Conservation (phyloP, 257 asterid species). For the Nicotiana obtusifolia region DNA sequence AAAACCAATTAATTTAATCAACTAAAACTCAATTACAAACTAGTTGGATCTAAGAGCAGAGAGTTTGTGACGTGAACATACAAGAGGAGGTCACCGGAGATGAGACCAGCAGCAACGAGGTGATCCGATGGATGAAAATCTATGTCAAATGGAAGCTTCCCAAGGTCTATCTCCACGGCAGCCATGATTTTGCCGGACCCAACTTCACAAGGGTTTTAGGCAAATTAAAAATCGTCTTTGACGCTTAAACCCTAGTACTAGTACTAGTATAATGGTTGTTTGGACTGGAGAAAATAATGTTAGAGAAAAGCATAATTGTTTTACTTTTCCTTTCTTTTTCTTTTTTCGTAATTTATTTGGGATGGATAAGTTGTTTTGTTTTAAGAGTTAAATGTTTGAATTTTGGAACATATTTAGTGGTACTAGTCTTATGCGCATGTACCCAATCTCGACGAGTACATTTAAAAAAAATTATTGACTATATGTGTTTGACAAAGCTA, state of each 20-base stretch:
- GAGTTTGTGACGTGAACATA: not conserved
- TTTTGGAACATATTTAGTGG: too few relatives aligned
- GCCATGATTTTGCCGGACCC: not conserved
- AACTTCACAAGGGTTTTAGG: not conserved
- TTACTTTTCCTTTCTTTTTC: too few relatives aligned
- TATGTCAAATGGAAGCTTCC: slow-evolving; percentile 60
- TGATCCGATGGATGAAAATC: slow-evolving; percentile 78
- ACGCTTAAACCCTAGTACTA: not conserved
- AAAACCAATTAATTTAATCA: not conserved
- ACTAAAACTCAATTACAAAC: not conserved
- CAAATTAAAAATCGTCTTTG: not conserved
- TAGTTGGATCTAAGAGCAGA: too few relatives aligned
- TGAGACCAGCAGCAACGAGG: slow-evolving; percentile 75
- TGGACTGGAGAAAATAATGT: not conserved
- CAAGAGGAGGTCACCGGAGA: slow-evolving; percentile 66
- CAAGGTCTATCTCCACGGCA: slow-evolving; percentile 66
- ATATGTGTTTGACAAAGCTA: too few relatives aligned
- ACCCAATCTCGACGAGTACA: too few relatives aligned
- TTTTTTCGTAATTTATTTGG: too few relatives aligned
- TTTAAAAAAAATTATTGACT: too few relatives aligned
- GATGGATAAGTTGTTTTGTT: too few relatives aligned
- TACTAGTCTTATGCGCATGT: too few relatives aligned
- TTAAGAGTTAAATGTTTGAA: too few relatives aligned
- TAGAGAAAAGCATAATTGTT: too few relatives aligned
- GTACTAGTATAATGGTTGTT: not conserved